phyloP scores from a whole-genome alignment of 140 eudicot genomes.

The Stevia rebaudiana region DNA sequence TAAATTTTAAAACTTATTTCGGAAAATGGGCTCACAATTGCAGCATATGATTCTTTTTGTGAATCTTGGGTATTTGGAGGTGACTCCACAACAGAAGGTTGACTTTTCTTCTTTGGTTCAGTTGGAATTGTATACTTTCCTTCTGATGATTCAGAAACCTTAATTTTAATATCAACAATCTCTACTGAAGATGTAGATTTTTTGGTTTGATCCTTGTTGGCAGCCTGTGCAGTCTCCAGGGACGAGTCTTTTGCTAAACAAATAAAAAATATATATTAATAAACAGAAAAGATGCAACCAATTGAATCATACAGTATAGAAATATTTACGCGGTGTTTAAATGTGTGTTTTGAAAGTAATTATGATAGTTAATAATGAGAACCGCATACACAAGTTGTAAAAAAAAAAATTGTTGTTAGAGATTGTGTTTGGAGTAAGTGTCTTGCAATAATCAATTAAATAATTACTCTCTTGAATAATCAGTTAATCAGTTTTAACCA shows the following conservation, averaged over 20 bases:
- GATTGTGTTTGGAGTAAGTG: not conserved
- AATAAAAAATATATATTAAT: not conserved
- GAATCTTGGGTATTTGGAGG: constrained; percentile 14
- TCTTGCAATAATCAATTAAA: not conserved
- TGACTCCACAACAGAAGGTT: constrained; percentile 7
- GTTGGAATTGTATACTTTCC: constrained; percentile 17
- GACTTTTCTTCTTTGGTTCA: constrained; percentile 19
- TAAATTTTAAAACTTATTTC: not conserved
- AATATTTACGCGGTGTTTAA: not conserved
- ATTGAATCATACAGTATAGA: not conserved
- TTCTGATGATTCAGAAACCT: constrained; percentile 15
- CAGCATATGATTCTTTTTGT: constrained; percentile 43
- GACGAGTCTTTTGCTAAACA: constrained; percentile 23
- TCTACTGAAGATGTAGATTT: constrained; percentile 12
- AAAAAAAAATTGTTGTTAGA: not conserved
- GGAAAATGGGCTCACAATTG: constrained; percentile 40
- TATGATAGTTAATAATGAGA: not conserved
- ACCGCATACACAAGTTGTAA: not conserved
- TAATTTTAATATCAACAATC: not conserved
- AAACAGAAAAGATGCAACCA: constrained; percentile 1
- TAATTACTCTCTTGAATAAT: not conserved
- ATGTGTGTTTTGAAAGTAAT: not conserved
- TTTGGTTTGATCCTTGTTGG: constrained; percentile 12
- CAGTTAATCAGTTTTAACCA: not conserved
- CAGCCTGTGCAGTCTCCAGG: not conserved